Conservation (phyloP, 768 basidiomycete genomes). For the Phanerodontia chrysosporium region DNA sequence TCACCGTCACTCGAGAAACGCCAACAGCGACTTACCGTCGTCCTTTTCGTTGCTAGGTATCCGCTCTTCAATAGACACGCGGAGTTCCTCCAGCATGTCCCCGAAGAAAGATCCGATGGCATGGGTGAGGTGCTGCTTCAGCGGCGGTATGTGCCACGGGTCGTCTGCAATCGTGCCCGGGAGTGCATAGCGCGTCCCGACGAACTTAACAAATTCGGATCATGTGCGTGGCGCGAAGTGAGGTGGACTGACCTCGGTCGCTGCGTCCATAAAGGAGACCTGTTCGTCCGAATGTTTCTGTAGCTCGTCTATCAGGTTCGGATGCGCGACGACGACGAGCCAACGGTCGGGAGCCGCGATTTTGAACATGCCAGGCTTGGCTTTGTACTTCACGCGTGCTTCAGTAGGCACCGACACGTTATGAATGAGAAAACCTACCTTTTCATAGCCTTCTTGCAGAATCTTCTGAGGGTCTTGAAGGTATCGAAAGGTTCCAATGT, state of each 20-base stretch:
- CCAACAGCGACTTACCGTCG: slow-evolving; percentile 10
- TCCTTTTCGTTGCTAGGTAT: slow-evolving; percentile 20
- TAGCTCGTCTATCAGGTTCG: background rate
- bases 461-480: background rate
- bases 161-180: slow-evolving; percentile 15
- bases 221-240: too few species aligned
- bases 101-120: slow-evolving; percentile 35
- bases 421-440: background rate
- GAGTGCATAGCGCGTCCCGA: background rate
- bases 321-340: background rate
- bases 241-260: background rate
- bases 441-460: slow-evolving; percentile 2
- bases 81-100: slow-evolving; percentile 43
- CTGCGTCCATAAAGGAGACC: background rate
- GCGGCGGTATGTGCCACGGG: slow-evolving; percentile 25
- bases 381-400: background rate
- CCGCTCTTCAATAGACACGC: slow-evolving; percentile 33
- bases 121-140: slow-evolving; percentile 30
- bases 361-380: background rate
- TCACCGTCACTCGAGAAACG: too few species aligned
- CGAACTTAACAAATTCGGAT: background rate
- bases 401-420: too few species aligned
- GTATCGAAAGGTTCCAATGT: background rate
- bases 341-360: background rate
- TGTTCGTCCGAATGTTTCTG: background rate